A percentile compares a stretch with the other conserved stretches of the same genome.
Evolutionary conservation across 2,329 filamentous ascomycete genomes (phyloP).

Genomic region (Cladosporium halotolerans): DNA sequence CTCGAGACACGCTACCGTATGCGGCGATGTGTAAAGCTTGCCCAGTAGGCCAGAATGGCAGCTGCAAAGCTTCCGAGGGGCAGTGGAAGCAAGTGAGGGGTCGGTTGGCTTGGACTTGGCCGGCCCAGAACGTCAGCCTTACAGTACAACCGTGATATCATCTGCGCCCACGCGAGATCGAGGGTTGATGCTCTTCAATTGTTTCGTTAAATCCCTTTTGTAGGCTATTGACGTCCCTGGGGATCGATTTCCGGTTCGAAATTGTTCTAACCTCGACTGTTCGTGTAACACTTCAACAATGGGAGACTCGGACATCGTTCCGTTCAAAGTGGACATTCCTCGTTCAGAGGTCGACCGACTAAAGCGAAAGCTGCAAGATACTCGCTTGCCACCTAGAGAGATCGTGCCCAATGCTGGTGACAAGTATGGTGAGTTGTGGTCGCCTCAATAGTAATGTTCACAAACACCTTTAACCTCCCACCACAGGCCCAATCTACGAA

Average conservation of each 20-base stretch:
- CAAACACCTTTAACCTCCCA: neutral
- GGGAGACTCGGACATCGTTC: slow-evolving; percentile 20
- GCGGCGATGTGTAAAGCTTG: neutral
- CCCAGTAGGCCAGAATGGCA: neutral
- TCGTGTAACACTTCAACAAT: neutral
- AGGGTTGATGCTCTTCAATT: no score
- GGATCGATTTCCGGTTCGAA: no score
- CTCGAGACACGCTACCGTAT: no score
- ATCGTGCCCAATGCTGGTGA: slow-evolving; percentile 32
- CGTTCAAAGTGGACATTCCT: slow-evolving; percentile 31
- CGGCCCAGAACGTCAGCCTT: neutral
- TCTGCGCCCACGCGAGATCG: no score
- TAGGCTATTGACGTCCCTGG: no score
- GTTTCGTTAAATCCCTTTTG: no score
- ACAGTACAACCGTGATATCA: neutral
- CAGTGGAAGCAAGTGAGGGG: neutral
- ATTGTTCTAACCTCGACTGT: no score
- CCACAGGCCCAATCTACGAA: slow-evolving; percentile 15
- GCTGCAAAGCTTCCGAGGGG: neutral
- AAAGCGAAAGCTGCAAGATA: slow-evolving; percentile 32
- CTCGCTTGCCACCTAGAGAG: slow-evolving; percentile 27
- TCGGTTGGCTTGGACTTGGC: neutral
- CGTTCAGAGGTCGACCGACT: slow-evolving; percentile 32
- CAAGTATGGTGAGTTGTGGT: slow-evolving; percentile 28
- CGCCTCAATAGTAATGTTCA: no score